Base-by-base conservation (phyloP, 179 eudicot genomes). In the Vitellaria paradoxa region DNA sequence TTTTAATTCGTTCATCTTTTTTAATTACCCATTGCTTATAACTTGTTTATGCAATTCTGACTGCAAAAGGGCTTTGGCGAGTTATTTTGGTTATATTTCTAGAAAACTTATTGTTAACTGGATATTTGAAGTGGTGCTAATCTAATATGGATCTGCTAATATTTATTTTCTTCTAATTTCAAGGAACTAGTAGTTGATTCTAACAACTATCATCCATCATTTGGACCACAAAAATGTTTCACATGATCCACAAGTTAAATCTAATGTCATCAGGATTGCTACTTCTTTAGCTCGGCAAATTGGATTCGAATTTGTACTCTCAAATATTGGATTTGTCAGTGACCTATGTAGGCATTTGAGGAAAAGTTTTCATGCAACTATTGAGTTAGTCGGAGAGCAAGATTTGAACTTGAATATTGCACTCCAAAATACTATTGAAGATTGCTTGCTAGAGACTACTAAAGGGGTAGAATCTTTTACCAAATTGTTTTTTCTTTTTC, bases 221-320 rank as follows among this genome's bases (percentile, higher is more conserved):
- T 79, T 93, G 91, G 98, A 96, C 87, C 99, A 96, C 85, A 93
- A 96, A 88, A 92, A 87, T 84, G 91, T 92, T 65, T 86, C 86
- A 17, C 93, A 92, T 78, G 98, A 93, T 84, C 91, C 98, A 13
- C 74, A 86, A 56, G 76, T 87, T 30, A 96, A 93, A 84, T 89
- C 94, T 68, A 81, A 88, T 72, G 82, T 93, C 40, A 87, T 94
- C 71, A 97, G 88, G 80, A 89, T 88, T 71, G 96, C 99, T 66
- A 84, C 89, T 72, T 80, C 81, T 87, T 82, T 96, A 88, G 92
- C 96, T 65, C 87, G 88, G 15, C 98, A 90, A 82, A 86, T 96
- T 63, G 92, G 98, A 76, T 85, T 87, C 12, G 88, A 82, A 70
- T 80, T 80, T 68, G 81, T 82, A 60, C 82, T 94, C 45, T 83